phyloP scores from a whole-genome alignment of 768 basidiomycete species.

The Paxillus rubicundulus region DNA sequence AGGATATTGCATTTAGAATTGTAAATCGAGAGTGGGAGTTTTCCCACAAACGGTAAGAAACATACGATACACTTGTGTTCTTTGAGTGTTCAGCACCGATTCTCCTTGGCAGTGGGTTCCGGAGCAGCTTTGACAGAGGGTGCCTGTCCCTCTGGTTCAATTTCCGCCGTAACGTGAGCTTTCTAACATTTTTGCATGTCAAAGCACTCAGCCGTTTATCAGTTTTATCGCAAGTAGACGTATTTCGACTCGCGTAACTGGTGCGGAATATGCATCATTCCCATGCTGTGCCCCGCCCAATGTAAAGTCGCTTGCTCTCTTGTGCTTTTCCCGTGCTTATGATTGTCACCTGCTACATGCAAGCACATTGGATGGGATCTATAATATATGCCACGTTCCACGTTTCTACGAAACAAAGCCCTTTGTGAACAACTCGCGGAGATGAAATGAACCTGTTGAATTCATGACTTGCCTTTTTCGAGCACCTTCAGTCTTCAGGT shows the following conservation, averaged over 20 bases:
- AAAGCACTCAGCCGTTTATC: conserved; percentile 16
- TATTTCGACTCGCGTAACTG: conserved; percentile 16
- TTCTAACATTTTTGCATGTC: conserved; percentile 6
- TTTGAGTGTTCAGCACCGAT: conserved; percentile 17
- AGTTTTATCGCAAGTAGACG: conserved; percentile 81
- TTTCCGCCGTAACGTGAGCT: conserved; percentile 86
- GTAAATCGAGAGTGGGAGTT: conserved; percentile 99
- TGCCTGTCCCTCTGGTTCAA: conserved; percentile 96
- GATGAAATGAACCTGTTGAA: conserved; percentile 5
- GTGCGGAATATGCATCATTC: conserved; percentile 19
- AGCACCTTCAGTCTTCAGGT: not conserved
- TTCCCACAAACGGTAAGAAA: conserved; percentile 83
- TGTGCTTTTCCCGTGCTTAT: conserved; percentile 15
- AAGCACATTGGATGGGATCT: not conserved
- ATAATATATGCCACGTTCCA: not conserved
- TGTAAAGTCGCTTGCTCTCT: conserved; percentile 29
- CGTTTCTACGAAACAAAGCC: not conserved
- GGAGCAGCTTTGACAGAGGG: conserved; percentile 95
- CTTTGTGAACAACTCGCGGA: conserved; percentile 11
- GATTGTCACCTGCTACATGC: conserved; percentile 10
- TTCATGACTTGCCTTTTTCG: conserved; percentile 14
- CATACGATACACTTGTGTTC: not conserved
- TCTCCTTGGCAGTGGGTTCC: conserved; percentile 68
- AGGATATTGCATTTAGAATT: conserved; percentile 97
- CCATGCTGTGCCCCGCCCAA: conserved; percentile 11